Percentiles rank a stretch among this genome's conserved stretches.
These are phyloP conservation scores for Claviceps africana DNA, from an alignment of 2,329 filamentous ascomycete genomes.

Conservation along the genomic window DNA sequence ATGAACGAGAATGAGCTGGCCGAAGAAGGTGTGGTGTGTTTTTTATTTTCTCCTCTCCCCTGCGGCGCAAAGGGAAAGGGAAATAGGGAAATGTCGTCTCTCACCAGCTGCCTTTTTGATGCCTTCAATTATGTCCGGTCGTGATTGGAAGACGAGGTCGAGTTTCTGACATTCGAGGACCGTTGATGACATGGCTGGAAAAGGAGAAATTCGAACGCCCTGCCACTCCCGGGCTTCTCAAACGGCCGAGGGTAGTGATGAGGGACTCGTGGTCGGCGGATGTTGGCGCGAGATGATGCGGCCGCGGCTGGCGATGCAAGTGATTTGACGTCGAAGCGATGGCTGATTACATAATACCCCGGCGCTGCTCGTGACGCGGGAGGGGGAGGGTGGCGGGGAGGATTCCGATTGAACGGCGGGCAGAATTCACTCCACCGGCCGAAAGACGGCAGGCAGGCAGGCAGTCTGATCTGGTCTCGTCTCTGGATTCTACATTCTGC, in stretches of 20 bases:
- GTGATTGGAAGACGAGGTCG: slow-evolving; percentile 36
- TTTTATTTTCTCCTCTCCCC: not conserved
- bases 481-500: too few relatives aligned
- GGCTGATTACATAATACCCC: slow-evolving; percentile 5
- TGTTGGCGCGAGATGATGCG: not conserved
- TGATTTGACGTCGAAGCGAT: slow-evolving; percentile 2
- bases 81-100: slow-evolving; percentile 5
- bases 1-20: not conserved
- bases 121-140: slow-evolving; percentile 40
- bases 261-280: slow-evolving; percentile 4
- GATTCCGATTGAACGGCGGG: too few relatives aligned
- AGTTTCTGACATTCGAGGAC: slow-evolving; percentile 36
- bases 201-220: not conserved
- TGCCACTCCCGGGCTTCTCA: not conserved
- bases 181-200: slow-evolving; percentile 22
- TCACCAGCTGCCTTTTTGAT: slow-evolving; percentile 41
- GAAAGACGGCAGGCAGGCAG: too few relatives aligned
- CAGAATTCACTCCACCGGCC: too few relatives aligned
- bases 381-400: too few relatives aligned
- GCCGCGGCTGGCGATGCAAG: not conserved
- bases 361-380: too few relatives aligned
- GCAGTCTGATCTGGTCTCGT: too few relatives aligned
- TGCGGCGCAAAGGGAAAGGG: too few relatives aligned
- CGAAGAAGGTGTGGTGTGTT: not conserved
- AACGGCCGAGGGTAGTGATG: not conserved